A percentile compares a stretch with the other conserved stretches of the same genome.
These are phyloP conservation scores for Tagetes patula DNA, from an alignment of 129 eudicot genomes.

Conservation along the genomic window DNA sequence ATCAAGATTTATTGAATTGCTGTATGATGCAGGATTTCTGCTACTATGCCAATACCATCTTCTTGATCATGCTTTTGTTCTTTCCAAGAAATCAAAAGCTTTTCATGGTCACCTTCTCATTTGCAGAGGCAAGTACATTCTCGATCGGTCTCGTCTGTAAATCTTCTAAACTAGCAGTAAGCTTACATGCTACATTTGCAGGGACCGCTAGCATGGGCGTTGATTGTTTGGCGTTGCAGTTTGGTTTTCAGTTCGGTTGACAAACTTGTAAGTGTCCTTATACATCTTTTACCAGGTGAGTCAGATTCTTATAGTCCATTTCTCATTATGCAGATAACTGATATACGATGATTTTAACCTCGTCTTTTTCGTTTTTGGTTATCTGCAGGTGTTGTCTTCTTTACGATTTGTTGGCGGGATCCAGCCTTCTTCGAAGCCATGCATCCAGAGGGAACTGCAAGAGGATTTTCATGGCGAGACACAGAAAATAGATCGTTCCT, in stretches of 20 bases:
- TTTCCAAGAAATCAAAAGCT: conserved; percentile 87
- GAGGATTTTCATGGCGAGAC: conserved; percentile 78
- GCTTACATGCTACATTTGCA: conserved; percentile 22
- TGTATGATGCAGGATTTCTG: conserved; percentile 74
- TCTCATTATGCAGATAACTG: background rate
- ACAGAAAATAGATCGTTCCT: conserved; percentile 61
- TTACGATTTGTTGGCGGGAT: conserved; percentile 97
- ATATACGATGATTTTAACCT: background rate
- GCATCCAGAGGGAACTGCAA: conserved; percentile 49
- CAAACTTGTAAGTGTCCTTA: conserved; percentile 92
- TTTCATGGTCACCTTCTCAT: conserved; percentile 98
- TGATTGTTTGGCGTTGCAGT: conserved; percentile 86
- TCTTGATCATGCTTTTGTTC: conserved; percentile 80
- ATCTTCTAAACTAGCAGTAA: background rate
- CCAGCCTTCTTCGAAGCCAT: conserved; percentile 46
- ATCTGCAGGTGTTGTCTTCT: conserved; percentile 78
- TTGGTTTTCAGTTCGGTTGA: conserved; percentile 42
- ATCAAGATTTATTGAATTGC: background rate
- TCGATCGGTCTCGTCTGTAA: conserved; percentile 55
- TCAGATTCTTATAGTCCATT: conserved; percentile 7
- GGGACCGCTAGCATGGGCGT: conserved; percentile 98
- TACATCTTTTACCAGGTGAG: conserved; percentile 96
- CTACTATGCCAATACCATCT: conserved; percentile 90
- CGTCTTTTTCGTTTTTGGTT: background rate
- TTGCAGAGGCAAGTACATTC: conserved; percentile 85